These are phyloP conservation scores for Poa pratensis DNA, from an alignment of 176 grass and related monocot species.

Conservation along the genomic window DNA sequence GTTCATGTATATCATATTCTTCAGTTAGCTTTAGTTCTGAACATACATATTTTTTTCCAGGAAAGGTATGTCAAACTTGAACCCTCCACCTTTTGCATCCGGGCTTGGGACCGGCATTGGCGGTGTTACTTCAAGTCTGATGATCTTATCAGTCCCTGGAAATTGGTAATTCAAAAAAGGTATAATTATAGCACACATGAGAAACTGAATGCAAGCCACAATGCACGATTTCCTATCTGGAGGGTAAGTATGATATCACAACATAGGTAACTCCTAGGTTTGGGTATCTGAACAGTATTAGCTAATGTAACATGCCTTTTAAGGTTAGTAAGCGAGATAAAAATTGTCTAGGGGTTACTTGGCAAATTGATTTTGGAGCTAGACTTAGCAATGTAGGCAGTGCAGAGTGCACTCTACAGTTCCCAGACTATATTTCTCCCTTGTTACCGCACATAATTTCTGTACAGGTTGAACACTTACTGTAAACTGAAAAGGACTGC, in stretches of 20 bases:
- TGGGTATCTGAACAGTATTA: background rate
- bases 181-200: background rate
- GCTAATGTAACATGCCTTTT: constrained; percentile 12
- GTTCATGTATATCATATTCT: background rate
- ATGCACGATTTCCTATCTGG: constrained; percentile 6
- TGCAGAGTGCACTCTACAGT: background rate
- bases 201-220: constrained; percentile 3
- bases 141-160: constrained; percentile 4
- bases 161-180: background rate
- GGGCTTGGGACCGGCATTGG: constrained; percentile 59
- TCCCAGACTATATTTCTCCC: background rate
- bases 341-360: background rate
- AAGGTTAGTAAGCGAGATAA: background rate
- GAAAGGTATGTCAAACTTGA: constrained; percentile 22
- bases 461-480: background rate
- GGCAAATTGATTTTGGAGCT: background rate
- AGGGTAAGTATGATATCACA: constrained; percentile 1
- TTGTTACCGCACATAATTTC: background rate
- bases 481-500: background rate
- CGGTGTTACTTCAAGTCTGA: constrained; percentile 55
- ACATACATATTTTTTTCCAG: background rate
- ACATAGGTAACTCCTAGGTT: background rate
- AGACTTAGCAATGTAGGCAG: background rate
- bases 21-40: constrained; percentile 28
- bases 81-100: constrained; percentile 67